Evolutionary conservation across 495 filamentous ascomycete species (phyloP).

Genomic region (Tuber indicum): DNA sequence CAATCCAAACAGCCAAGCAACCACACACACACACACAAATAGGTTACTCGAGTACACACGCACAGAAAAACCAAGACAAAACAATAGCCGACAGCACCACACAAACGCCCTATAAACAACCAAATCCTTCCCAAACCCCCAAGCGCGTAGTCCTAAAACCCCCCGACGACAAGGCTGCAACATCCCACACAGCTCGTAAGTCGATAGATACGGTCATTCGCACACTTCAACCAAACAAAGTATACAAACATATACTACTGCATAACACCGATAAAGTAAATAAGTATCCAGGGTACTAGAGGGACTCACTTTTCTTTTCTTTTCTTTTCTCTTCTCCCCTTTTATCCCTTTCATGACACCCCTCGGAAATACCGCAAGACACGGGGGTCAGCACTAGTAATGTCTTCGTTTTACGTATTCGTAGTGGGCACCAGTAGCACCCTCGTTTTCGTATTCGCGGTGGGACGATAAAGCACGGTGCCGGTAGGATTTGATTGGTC

Average conservation of each 20-base stretch:
- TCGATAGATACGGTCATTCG: not conserved
- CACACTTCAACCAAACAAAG: not conserved
- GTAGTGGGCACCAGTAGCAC: too few relatives aligned
- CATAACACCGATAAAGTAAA: not conserved
- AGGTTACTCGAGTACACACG: too few relatives aligned
- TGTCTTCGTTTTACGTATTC: not conserved
- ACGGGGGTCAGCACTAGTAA: not conserved
- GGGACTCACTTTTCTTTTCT: not conserved
- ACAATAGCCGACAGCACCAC: not conserved
- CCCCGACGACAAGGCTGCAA: not conserved
- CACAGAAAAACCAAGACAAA: not conserved
- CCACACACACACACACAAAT: not conserved
- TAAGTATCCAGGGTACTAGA: not conserved
- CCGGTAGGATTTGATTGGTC: not conserved
- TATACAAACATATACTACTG: not conserved
- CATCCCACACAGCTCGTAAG: not conserved
- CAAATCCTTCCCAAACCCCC: not conserved
- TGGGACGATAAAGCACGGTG: not conserved
- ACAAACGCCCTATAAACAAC: not conserved
- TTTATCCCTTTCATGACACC: not conserved
- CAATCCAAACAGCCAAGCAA: not conserved
- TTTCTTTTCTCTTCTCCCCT: too few relatives aligned
- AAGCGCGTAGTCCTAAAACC: not conserved
- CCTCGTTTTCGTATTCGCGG: not conserved
- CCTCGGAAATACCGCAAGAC: not conserved